These are phyloP conservation scores for Remersonia thermophila DNA, from an alignment of 2,329 filamentous ascomycete genomes.

Conservation along the genomic window DNA sequence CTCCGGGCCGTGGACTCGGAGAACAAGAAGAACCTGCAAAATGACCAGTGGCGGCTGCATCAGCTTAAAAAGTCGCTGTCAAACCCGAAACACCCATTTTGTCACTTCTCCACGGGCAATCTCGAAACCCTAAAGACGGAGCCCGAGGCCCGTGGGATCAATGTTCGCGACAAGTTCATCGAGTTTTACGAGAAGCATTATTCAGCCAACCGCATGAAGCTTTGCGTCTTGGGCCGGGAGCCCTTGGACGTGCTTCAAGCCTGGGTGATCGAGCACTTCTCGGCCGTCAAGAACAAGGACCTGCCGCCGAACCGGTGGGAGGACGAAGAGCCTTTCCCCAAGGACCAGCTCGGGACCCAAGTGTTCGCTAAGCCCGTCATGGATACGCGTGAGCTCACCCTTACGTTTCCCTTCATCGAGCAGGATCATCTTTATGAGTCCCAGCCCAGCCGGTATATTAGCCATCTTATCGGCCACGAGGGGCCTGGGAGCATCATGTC, in stretches of 20 bases:
- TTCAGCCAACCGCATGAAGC: slow-evolving; percentile 87
- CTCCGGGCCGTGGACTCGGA: slow-evolving; percentile 84
- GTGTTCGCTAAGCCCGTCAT: slow-evolving; percentile 86
- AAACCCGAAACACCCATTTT: slow-evolving; percentile 76
- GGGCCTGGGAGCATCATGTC: slow-evolving; percentile 85
- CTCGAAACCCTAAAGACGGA: slow-evolving; percentile 73
- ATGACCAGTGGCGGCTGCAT: slow-evolving; percentile 74
- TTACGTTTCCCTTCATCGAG: slow-evolving; percentile 76
- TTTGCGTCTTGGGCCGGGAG: slow-evolving; percentile 75
- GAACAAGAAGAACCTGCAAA: slow-evolving; percentile 95
- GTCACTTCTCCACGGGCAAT: slow-evolving; percentile 86
- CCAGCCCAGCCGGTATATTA: slow-evolving; percentile 74
- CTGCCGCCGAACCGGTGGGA: slow-evolving; percentile 49
- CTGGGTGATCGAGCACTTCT: slow-evolving; percentile 78
- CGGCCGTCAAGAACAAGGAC: slow-evolving; percentile 69
- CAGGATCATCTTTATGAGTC: slow-evolving; percentile 69
- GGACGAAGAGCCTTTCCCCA: slow-evolving; percentile 36
- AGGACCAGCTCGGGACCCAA: slow-evolving; percentile 47
- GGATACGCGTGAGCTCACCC: slow-evolving; percentile 66
- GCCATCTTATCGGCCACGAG: slow-evolving; percentile 83
- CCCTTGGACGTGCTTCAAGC: slow-evolving; percentile 67
- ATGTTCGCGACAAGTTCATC: slow-evolving; percentile 83
- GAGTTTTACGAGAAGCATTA: slow-evolving; percentile 84
- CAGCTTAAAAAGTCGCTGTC: slow-evolving; percentile 83
- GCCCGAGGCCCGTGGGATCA: slow-evolving; percentile 66